Evolutionary conservation across 2,329 filamentous ascomycete species (phyloP).

Genomic region (Fusarium lateritium): DNA sequence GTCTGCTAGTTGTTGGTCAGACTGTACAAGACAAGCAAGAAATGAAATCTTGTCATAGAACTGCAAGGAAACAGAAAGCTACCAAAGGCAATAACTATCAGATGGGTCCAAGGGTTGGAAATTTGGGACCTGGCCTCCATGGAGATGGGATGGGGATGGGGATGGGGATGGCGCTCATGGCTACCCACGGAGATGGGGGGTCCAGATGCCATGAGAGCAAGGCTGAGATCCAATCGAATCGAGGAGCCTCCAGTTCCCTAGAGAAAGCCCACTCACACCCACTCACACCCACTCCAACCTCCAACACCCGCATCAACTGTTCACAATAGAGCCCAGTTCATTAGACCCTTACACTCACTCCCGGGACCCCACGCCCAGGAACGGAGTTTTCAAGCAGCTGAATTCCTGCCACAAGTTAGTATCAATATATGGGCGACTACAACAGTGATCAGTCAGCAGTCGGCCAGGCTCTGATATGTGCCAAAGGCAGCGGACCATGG

Average conservation of each 20-base stretch:
- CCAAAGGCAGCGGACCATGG: slow-evolving; percentile 19
- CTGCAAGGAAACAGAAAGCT: slow-evolving; percentile 35
- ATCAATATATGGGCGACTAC: slow-evolving; percentile 2
- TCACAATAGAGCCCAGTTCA: slow-evolving; percentile 15
- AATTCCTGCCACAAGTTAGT: slow-evolving; percentile 3
- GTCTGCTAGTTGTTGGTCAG: slow-evolving; percentile 21
- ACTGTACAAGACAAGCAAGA: not conserved
- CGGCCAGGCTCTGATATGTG: slow-evolving; percentile 2
- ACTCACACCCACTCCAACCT: slow-evolving; percentile 38
- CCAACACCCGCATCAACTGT: slow-evolving; percentile 28
- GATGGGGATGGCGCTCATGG: slow-evolving; percentile 25
- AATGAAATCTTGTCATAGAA: slow-evolving; percentile 28
- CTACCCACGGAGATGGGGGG: slow-evolving; percentile 18
- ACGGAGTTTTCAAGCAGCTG: slow-evolving; percentile 13
- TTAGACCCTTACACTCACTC: slow-evolving; percentile 26
- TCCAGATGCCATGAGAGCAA: slow-evolving; percentile 8
- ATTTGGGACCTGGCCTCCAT: slow-evolving; percentile 38
- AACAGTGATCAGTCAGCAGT: slow-evolving; percentile 9
- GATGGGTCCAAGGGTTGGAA: slow-evolving; percentile 39
- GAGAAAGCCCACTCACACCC: slow-evolving; percentile 36
- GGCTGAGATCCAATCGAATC: slow-evolving; percentile 32
- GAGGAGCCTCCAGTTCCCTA: slow-evolving; percentile 22
- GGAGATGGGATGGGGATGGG: slow-evolving; percentile 40
- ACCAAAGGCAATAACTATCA: slow-evolving; percentile 28
- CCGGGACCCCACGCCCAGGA: slow-evolving; percentile 29